phyloP scores from a whole-genome alignment of 1,284 basidiomycete genomes.

The Ganoderma lingzhi region DNA sequence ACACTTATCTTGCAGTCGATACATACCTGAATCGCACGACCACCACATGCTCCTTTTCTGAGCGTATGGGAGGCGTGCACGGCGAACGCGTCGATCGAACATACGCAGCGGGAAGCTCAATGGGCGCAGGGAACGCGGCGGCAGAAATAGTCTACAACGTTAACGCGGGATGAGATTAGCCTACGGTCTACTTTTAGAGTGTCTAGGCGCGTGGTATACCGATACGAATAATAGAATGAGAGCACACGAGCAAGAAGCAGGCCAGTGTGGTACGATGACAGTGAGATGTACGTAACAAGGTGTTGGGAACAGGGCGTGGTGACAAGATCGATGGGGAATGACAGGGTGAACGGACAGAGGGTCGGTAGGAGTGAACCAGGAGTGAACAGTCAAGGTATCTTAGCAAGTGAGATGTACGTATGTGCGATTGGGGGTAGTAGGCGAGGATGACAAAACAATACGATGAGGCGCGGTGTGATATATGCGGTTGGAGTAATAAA shows the following conservation, averaged over 20 bases:
- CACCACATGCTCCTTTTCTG: background rate
- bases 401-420: constrained; percentile 6
- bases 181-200: constrained; percentile 17
- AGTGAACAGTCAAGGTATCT: background rate
- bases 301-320: background rate
- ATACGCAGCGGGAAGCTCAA: background rate
- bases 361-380: background rate
- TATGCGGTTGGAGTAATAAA: constrained; percentile 5
- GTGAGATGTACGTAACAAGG: constrained; percentile 8
- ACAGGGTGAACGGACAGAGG: background rate
- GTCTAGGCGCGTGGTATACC: background rate
- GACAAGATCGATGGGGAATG: background rate
- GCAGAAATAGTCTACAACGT: background rate
- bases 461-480: background rate
- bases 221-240: constrained; percentile 3
- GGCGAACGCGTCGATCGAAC: background rate
- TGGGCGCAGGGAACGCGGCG: background rate
- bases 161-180: constrained; percentile 9
- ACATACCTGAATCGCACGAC: background rate
- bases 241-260: background rate
- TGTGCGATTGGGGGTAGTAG: background rate
- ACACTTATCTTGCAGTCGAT: background rate
- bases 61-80: background rate
- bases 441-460: constrained; percentile 7
- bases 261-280: background rate